Evolutionary conservation across 2,329 filamentous ascomycete species (phyloP).

Genomic region (Alternaria conjuncta): DNA sequence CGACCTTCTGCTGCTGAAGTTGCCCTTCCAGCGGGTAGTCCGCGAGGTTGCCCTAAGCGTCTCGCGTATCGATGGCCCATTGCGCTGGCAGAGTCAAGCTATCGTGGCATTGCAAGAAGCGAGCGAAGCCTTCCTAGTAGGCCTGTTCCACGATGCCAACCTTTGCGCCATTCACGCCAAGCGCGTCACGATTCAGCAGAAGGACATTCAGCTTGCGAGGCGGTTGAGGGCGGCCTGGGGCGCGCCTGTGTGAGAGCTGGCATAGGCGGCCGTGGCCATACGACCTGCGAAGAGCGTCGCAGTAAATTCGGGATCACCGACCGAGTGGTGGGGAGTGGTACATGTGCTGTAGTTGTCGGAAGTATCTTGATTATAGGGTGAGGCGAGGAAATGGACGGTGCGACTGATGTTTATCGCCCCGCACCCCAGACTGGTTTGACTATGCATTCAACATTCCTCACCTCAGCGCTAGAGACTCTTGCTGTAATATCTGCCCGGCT

Average conservation of each 20-base stretch:
- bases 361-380: not conserved
- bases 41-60: conserved; percentile 71
- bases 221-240: conserved; percentile 81
- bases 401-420: not conserved
- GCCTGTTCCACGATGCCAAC: conserved; percentile 98
- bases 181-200: conserved; percentile 97
- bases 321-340: not conserved
- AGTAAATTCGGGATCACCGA: not conserved
- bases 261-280: not conserved
- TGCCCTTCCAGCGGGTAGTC: conserved; percentile 90
- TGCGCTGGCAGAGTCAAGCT: conserved; percentile 89
- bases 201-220: conserved; percentile 96
- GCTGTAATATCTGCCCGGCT: not conserved
- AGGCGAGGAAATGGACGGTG: not conserved
- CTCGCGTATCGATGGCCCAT: conserved; percentile 74
- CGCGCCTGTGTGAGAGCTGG: conserved; percentile 35
- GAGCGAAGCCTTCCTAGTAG: conserved; percentile 97
- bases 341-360: not conserved
- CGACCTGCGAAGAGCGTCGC: not conserved
- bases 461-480: not conserved
- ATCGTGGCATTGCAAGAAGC: conserved; percentile 98
- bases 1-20: conserved; percentile 94
- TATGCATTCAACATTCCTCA: not conserved
- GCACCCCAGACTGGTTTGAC: not conserved
- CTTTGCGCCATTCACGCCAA: conserved; percentile 98